phyloP scores from a whole-genome alignment of 129 eudicot genomes.

The Dittrichia graveolens region DNA sequence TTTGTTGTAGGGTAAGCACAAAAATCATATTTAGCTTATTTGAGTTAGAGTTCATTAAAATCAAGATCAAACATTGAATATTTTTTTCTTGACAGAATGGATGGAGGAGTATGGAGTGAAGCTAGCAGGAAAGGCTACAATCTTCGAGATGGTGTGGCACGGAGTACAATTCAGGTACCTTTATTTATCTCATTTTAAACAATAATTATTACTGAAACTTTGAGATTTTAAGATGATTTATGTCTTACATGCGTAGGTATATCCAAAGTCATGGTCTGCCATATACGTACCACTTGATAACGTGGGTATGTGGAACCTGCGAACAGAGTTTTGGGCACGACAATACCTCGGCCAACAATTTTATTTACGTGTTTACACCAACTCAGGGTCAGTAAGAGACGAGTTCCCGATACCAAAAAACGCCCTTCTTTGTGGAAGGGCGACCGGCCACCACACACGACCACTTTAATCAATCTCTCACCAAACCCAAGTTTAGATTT shows the following conservation, averaged over 20 bases:
- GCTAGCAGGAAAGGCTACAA: constrained; percentile 73
- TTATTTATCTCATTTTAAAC: background rate
- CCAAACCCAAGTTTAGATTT: constrained; percentile 1
- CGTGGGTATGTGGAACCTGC: constrained; percentile 93
- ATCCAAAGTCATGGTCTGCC: constrained; percentile 88
- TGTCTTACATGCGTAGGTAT: constrained; percentile 49
- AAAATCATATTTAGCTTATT: background rate
- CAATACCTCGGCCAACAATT: constrained; percentile 89
- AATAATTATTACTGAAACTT: too few relatives aligned
- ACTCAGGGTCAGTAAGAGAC: constrained; percentile 74
- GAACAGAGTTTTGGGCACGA: constrained; percentile 92
- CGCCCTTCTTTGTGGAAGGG: constrained; percentile 86
- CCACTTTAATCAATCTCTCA: constrained; percentile 47
- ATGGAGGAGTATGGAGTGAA: constrained; percentile 82
- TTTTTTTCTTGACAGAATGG: constrained; percentile 62
- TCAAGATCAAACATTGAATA: background rate
- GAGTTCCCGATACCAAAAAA: constrained; percentile 89
- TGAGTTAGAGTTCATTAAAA: background rate
- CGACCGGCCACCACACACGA: constrained; percentile 69
- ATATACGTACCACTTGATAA: constrained; percentile 77
- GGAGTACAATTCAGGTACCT: constrained; percentile 74
- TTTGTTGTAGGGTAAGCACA: constrained; percentile 83
- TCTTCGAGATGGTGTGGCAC: constrained; percentile 79
- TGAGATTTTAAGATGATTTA: too few relatives aligned
- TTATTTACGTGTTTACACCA: constrained; percentile 77